These are phyloP conservation scores for Protomyces inouyei DNA, from an alignment of 1,139 yeast species.

Conservation along the genomic window DNA sequence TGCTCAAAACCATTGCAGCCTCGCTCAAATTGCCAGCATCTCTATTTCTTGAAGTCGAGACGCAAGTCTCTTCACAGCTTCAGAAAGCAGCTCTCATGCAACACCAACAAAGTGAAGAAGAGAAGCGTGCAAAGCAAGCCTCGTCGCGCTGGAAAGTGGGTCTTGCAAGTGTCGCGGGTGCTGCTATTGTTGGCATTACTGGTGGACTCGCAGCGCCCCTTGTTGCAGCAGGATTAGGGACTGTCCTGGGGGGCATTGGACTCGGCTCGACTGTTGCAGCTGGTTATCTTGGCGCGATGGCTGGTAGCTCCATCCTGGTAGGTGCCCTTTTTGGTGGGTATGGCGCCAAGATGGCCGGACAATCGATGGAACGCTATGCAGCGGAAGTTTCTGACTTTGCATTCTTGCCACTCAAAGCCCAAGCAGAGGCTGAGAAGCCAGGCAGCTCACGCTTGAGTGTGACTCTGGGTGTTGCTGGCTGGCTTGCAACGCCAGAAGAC, in stretches of 20 bases:
- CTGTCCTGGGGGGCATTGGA: constrained; percentile 92
- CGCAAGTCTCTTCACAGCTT: constrained; percentile 20
- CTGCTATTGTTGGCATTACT: constrained; percentile 84
- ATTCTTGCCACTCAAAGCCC: constrained; percentile 79
- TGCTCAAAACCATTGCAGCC: constrained; percentile 17
- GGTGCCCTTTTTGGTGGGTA: constrained; percentile 47
- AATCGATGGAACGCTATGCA: constrained; percentile 78
- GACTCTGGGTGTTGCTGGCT: constrained; percentile 52
- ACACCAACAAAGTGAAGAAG: constrained; percentile 21
- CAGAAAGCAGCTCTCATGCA: constrained; percentile 20
- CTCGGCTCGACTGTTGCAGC: constrained; percentile 68
- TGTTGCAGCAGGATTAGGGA: constrained; percentile 96
- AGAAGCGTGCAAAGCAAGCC: constrained; percentile 6
- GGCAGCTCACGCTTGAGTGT: constrained; percentile 67
- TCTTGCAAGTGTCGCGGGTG: constrained; percentile 96
- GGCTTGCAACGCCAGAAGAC: constrained; percentile 95
- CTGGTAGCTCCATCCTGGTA: constrained; percentile 43
- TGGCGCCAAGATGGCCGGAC: constrained; percentile 83
- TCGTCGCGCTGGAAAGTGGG: constrained; percentile 57
- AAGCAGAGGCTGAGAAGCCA: background rate
- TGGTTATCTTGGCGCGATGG: constrained; percentile 88
- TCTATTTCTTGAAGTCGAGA: constrained; percentile 17
- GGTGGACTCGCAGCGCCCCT: constrained; percentile 97
- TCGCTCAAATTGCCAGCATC: constrained; percentile 16
- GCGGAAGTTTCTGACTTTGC: constrained; percentile 94